Evolutionary conservation across 106 monocot species (phyloP).

Genomic region (Acanthochlamys bracteata): DNA sequence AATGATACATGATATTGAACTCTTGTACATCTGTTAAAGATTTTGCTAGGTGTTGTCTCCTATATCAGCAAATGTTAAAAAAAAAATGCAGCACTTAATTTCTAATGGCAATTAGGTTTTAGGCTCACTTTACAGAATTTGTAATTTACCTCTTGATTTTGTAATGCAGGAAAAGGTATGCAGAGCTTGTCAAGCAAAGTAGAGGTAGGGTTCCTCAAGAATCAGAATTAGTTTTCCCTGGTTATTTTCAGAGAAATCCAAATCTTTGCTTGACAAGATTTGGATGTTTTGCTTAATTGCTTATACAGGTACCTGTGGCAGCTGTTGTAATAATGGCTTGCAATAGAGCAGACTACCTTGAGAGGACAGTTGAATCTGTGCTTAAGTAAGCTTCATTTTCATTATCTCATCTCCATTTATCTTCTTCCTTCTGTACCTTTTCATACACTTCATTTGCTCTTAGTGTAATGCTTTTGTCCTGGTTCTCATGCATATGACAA

Average conservation of each 20-base stretch:
- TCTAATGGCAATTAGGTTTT: no score
- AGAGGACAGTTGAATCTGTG: slow-evolving; percentile 76
- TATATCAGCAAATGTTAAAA: no score
- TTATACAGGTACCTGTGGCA: slow-evolving; percentile 61
- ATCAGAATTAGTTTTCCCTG: not conserved
- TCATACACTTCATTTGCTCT: no score
- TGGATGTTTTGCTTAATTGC: slow-evolving; percentile 5
- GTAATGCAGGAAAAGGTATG: slow-evolving; percentile 35
- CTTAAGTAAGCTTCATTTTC: slow-evolving; percentile 51
- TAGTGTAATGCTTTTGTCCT: no score
- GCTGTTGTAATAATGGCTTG: slow-evolving; percentile 98
- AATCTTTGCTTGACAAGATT: no score
- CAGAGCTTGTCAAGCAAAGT: slow-evolving; percentile 16
- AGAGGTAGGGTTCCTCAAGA: slow-evolving; percentile 25
- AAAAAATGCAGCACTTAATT: no score
- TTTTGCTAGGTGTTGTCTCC: no score
- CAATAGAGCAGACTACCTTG: slow-evolving; percentile 88
- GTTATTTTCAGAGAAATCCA: no score
- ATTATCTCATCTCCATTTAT: not conserved
- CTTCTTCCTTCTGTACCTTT: not conserved
- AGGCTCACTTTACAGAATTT: no score
- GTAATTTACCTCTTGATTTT: slow-evolving; percentile 15
- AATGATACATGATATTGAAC: no score
- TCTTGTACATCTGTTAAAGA: no score
- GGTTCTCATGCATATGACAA: no score